Percentiles rank a stretch among this genome's conserved stretches.
phyloP scores from a whole-genome alignment of 805 yeast genomes.

The Maudiozyma bulderi region DNA sequence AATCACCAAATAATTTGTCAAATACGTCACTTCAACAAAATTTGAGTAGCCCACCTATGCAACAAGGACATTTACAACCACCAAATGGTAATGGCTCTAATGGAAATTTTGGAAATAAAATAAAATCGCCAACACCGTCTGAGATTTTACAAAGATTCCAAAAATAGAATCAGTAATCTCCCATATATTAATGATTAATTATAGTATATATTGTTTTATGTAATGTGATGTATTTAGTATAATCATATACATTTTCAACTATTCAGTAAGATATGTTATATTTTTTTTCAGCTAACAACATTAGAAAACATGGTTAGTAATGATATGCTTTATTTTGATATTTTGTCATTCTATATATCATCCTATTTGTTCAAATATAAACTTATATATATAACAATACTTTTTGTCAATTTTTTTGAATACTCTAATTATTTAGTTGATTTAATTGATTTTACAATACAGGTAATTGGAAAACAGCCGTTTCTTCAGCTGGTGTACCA shows the following conservation, averaged over 20 bases:
- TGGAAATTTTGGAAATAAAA: constrained; percentile 4
- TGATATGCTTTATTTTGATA: too few relatives aligned
- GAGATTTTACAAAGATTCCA: constrained; percentile 28
- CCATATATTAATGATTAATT: constrained; percentile 3
- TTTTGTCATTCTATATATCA: too few relatives aligned
- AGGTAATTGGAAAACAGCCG: constrained; percentile 43
- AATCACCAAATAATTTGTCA: background rate
- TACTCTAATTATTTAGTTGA: background rate
- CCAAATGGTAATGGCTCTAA: background rate
- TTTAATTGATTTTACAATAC: constrained; percentile 1
- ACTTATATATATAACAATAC: too few relatives aligned
- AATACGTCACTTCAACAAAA: background rate
- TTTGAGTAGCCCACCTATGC: background rate
- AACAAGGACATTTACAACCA: background rate
- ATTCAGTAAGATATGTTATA: too few relatives aligned
- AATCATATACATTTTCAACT: too few relatives aligned
- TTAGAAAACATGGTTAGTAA: too few relatives aligned
- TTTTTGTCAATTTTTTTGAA: background rate
- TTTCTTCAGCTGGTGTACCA: constrained; percentile 42
- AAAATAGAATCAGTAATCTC: constrained; percentile 14
- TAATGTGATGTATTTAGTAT: background rate
- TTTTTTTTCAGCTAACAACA: too few relatives aligned
- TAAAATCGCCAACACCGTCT: constrained; percentile 26
- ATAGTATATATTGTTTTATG: background rate
- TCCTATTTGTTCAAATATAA: too few relatives aligned